Percentiles rank a stretch among this genome's conserved stretches.
phyloP scores from a whole-genome alignment of 2,329 filamentous ascomycete species.

The Phoma sp. region DNA sequence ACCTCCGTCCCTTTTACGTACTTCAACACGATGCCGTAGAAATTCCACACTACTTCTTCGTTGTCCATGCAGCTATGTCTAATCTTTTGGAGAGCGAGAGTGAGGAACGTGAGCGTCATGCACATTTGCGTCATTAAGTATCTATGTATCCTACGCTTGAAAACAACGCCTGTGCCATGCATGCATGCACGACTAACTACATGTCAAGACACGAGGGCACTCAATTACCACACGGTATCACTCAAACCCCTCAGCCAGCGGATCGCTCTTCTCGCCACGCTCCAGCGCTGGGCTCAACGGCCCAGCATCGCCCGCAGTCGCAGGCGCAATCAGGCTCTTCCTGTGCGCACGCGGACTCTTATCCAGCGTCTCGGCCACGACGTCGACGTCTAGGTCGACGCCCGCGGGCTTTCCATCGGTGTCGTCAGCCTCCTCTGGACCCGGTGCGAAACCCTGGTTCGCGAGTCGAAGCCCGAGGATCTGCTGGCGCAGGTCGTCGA shows the following conservation, averaged over 20 bases:
- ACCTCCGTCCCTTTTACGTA: constrained; percentile 6
- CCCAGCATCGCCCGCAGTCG: constrained; percentile 34
- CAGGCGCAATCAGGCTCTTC: constrained; percentile 50
- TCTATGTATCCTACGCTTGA: constrained; percentile 1
- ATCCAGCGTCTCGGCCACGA: constrained; percentile 47
- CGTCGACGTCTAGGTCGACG: constrained; percentile 46
- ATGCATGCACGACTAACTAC: neutral
- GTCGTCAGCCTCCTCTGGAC: constrained; percentile 41
- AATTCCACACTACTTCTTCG: neutral
- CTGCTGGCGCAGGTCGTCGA: constrained; percentile 71
- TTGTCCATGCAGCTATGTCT: too few relatives aligned
- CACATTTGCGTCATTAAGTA: neutral
- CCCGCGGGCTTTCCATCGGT: constrained; percentile 20
- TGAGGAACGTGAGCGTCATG: neutral
- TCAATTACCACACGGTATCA: constrained; percentile 16
- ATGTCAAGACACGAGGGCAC: neutral
- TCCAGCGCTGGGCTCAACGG: constrained; percentile 41
- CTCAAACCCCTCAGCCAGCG: constrained; percentile 42
- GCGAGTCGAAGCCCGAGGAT: constrained; percentile 54
- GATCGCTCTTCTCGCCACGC: constrained; percentile 31
- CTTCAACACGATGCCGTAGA: neutral
- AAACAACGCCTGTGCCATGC: constrained; percentile 10
- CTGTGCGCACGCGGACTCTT: constrained; percentile 47
- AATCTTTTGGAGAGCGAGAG: too few relatives aligned
- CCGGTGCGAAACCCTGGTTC: constrained; percentile 47